Percentiles rank a stretch among this genome's conserved stretches.
Evolutionary conservation across 2,329 filamentous ascomycete genomes (phyloP).

Genomic region (Emmonsia crescens): DNA sequence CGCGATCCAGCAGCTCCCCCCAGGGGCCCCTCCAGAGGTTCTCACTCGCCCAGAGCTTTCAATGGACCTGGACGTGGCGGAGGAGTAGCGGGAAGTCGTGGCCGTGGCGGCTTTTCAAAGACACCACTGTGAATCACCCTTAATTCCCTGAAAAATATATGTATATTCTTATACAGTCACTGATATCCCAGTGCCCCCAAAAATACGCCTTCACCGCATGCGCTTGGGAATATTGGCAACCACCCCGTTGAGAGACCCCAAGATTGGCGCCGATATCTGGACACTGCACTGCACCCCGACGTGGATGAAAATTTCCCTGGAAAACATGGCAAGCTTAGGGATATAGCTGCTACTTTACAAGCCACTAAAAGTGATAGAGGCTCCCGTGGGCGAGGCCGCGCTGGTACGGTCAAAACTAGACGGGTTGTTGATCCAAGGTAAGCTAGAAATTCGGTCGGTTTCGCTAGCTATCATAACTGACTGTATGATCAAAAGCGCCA

Average conservation of each 20-base stretch:
- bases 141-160: neutral
- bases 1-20: neutral
- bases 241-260: neutral
- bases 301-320: neutral
- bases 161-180: neutral
- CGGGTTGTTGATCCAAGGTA: conserved; percentile 6
- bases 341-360: neutral
- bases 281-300: neutral
- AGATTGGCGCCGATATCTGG: neutral
- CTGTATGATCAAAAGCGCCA: conserved; percentile 4
- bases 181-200: neutral
- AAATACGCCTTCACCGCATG: neutral
- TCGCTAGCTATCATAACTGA: conserved; percentile 7
- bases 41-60: neutral
- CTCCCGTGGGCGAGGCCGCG: conserved; percentile 2
- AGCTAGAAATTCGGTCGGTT: conserved; percentile 6
- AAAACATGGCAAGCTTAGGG: neutral
- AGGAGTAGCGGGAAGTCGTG: conserved; percentile 17
- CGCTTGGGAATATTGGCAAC: neutral
- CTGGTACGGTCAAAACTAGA: conserved; percentile 7
- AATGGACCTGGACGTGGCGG: conserved; percentile 16
- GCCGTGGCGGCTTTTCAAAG: conserved; percentile 5
- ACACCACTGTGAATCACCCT: neutral
- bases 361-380: neutral
- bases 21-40: neutral